A percentile compares a stretch with the other conserved stretches of the same genome.
phyloP scores from a whole-genome alignment of 148 eudicot species.

The Bassia scoparia region DNA sequence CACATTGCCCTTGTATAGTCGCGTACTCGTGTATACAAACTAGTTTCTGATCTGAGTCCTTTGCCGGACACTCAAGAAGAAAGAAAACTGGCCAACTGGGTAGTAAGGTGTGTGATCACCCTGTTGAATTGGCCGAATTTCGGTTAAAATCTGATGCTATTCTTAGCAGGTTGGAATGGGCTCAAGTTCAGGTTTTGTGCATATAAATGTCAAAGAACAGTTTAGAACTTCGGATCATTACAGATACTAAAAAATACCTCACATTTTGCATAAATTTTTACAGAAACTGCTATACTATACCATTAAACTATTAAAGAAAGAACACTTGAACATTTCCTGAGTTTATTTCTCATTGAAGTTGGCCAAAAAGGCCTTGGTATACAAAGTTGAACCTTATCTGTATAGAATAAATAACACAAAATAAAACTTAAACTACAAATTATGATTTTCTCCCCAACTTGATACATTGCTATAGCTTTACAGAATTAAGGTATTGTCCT shows the following conservation, averaged over 20 bases:
- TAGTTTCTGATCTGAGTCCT: not conserved
- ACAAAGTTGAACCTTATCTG: conserved; percentile 20
- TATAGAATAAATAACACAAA: conserved; percentile 21
- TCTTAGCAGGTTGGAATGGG: too few relatives aligned
- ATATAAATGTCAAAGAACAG: not conserved
- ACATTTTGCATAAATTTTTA: not conserved
- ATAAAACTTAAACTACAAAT: conserved; percentile 23
- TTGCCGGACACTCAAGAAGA: too few relatives aligned
- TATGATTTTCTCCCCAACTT: conserved; percentile 8
- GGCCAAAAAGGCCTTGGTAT: conserved; percentile 26
- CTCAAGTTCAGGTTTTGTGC: too few relatives aligned
- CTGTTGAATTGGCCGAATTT: too few relatives aligned
- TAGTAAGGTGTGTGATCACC: too few relatives aligned
- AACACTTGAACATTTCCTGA: not conserved
- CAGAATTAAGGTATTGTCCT: conserved; percentile 25
- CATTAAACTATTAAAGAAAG: not conserved
- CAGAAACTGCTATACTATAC: not conserved
- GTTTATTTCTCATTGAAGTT: conserved; percentile 20
- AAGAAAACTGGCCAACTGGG: too few relatives aligned
- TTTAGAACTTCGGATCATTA: not conserved
- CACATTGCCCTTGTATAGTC: not conserved
- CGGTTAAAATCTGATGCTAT: too few relatives aligned
- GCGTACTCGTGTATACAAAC: not conserved
- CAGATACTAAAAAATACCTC: not conserved
- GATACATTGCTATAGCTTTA: conserved; percentile 29